Evolutionary conservation across 768 basidiomycete genomes (phyloP).

Genomic region (Plicaturopsis crispa): DNA sequence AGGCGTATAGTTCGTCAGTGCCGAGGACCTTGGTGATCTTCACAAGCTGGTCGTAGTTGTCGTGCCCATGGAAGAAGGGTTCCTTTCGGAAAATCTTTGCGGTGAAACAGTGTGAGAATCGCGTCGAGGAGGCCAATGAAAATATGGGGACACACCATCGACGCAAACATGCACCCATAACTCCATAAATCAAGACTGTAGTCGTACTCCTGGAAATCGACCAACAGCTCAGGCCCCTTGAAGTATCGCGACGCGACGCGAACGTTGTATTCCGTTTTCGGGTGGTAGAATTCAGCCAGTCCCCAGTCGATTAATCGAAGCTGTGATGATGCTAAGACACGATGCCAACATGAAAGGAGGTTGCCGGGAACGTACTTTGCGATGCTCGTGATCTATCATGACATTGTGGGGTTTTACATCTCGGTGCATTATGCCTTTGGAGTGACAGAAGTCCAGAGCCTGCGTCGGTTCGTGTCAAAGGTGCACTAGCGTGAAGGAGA

Average conservation of each 20-base stretch:
- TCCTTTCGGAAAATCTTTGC: conserved; percentile 95
- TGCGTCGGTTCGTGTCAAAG: conserved; percentile 16
- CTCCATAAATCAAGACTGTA: conserved; percentile 99
- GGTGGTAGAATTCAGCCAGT: conserved; percentile 96
- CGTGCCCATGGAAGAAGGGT: conserved; percentile 98
- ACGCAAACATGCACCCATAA: conserved; percentile 97
- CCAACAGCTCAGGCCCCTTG: conserved; percentile 93
- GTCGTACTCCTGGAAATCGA: conserved; percentile 98
- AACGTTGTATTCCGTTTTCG: conserved; percentile 96
- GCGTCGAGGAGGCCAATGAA: conserved; percentile 6
- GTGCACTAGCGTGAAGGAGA: background rate
- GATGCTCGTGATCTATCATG: conserved; percentile 98
- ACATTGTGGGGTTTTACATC: conserved; percentile 99
- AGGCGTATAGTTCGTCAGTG: conserved; percentile 89
- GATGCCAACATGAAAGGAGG: conserved; percentile 3
- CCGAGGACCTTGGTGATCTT: conserved; percentile 98
- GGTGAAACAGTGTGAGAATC: conserved; percentile 2
- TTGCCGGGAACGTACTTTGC: conserved; percentile 64
- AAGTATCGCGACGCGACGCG: conserved; percentile 96
- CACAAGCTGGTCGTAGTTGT: conserved; percentile 97
- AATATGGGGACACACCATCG: conserved; percentile 61
- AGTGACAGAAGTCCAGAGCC: conserved; percentile 97
- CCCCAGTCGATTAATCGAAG: conserved; percentile 98
- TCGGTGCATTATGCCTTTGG: conserved; percentile 97
- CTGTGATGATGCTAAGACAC: conserved; percentile 29